Evolutionary conservation across 1,139 yeast species (phyloP).

Genomic region (Geotrichum reessii): DNA sequence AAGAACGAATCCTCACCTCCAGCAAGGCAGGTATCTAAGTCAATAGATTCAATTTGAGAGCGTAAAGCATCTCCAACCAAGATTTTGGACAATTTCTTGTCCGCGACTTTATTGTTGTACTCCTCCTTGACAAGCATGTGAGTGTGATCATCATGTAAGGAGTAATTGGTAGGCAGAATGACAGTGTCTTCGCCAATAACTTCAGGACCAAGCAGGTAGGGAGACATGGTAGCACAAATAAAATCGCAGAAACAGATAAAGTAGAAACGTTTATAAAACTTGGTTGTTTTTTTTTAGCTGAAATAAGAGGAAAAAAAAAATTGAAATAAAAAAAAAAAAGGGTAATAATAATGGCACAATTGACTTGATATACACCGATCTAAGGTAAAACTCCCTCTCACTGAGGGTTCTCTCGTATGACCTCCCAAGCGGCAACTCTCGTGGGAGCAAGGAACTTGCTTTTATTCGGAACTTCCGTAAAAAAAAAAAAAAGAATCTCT

Average conservation of each 20-base stretch:
- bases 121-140: slow-evolving; percentile 10
- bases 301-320: background rate
- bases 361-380: slow-evolving; percentile 12
- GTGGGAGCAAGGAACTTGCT: slow-evolving; percentile 23
- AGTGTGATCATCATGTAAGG: background rate
- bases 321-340: background rate
- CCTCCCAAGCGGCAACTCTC: slow-evolving; percentile 29
- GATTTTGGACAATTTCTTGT: slow-evolving; percentile 21
- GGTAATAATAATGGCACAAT: slow-evolving; percentile 2
- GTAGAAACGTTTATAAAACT: background rate
- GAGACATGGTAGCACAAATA: slow-evolving; percentile 16
- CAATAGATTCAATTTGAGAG: slow-evolving; percentile 38
- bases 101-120: slow-evolving; percentile 16
- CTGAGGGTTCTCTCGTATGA: slow-evolving; percentile 24
- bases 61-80: slow-evolving; percentile 28
- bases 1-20: slow-evolving; percentile 86
- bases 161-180: slow-evolving; percentile 11
- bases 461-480: slow-evolving; percentile 14
- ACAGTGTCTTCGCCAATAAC: slow-evolving; percentile 16
- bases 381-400: slow-evolving; percentile 20
- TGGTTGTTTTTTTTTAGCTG: background rate
- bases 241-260: background rate
- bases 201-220: slow-evolving; percentile 19
- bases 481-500: slow-evolving; percentile 6
- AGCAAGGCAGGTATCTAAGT: slow-evolving; percentile 58